Evolutionary conservation across 345 rosid species (phyloP).

Genomic region (Eucalyptus sp.): DNA sequence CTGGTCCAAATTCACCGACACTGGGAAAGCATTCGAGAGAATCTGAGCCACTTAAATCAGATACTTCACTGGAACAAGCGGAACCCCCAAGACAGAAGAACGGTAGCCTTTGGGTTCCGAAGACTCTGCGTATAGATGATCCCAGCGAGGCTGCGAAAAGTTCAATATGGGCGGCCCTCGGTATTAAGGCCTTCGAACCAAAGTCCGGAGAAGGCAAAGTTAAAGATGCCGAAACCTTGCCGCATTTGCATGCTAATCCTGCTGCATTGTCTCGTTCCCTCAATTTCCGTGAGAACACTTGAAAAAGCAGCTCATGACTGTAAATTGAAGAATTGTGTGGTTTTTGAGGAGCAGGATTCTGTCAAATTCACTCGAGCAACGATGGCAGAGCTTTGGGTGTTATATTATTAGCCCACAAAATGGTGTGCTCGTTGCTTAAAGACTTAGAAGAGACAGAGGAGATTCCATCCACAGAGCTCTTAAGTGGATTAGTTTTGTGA

Average conservation of each 20-base stretch:
- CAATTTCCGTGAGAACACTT: constrained; percentile 56
- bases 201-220: constrained; percentile 29
- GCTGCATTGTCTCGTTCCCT: constrained; percentile 80
- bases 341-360: background rate
- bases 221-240: constrained; percentile 20
- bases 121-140: constrained; percentile 64
- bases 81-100: constrained; percentile 29
- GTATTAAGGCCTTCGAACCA: constrained; percentile 48
- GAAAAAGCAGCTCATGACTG: background rate
- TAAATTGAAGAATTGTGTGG: background rate
- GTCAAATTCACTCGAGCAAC: background rate
- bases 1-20: constrained; percentile 26
- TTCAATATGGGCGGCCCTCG: constrained; percentile 67
- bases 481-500: background rate
- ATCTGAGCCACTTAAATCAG: constrained; percentile 11
- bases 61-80: constrained; percentile 8
- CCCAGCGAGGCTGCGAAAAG: constrained; percentile 69
- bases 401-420: background rate
- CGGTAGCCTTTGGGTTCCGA: constrained; percentile 50
- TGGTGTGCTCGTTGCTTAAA: background rate
- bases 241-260: constrained; percentile 51
- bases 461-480: background rate
- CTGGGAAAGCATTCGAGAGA: constrained; percentile 77
- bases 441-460: background rate
- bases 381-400: background rate